phyloP scores from a whole-genome alignment of 73 alveolate genomes.

The Tetrahymena elliotti region DNA sequence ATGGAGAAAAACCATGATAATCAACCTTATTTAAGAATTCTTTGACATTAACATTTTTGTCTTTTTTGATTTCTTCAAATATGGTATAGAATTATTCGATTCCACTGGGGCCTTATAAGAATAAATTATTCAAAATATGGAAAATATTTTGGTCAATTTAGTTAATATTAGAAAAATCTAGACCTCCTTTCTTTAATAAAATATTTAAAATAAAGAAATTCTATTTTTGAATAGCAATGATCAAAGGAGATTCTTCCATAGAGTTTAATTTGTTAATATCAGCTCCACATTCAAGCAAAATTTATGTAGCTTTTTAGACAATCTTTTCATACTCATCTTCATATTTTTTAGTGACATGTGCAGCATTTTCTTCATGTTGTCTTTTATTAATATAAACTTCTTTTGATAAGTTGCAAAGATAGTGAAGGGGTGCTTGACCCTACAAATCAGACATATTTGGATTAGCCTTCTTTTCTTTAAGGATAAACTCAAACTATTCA shows the following conservation, averaged over 20 bases:
- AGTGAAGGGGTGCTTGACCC: conserved; percentile 83
- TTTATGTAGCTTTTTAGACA: conserved; percentile 27
- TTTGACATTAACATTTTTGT: conserved; percentile 19
- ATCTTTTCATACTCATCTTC: conserved; percentile 47
- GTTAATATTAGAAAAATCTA: conserved; percentile 23
- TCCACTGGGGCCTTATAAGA: conserved; percentile 39
- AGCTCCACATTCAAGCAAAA: conserved; percentile 54
- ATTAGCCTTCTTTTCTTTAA: conserved; percentile 85
- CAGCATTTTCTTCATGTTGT: not conserved
- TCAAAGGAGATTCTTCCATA: conserved; percentile 59
- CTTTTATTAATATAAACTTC: conserved; percentile 9
- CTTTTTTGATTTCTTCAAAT: conserved; percentile 1
- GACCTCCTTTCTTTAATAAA: conserved; percentile 25
- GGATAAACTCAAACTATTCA: conserved; percentile 62
- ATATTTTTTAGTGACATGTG: conserved; percentile 25
- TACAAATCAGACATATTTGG: conserved; percentile 76
- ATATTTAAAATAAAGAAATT: conserved; percentile 10
- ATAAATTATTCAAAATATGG: conserved; percentile 42
- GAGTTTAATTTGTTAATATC: conserved; percentile 59
- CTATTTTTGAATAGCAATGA: not conserved
- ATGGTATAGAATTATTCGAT: conserved; percentile 41
- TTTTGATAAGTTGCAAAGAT: conserved; percentile 46
- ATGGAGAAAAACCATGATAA: conserved; percentile 85
- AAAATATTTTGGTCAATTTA: conserved; percentile 40
- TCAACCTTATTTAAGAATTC: conserved; percentile 61